Evolutionary conservation across 108 stramenopile genomes (phyloP).

Genomic region (Cylindrotheca closterium): DNA sequence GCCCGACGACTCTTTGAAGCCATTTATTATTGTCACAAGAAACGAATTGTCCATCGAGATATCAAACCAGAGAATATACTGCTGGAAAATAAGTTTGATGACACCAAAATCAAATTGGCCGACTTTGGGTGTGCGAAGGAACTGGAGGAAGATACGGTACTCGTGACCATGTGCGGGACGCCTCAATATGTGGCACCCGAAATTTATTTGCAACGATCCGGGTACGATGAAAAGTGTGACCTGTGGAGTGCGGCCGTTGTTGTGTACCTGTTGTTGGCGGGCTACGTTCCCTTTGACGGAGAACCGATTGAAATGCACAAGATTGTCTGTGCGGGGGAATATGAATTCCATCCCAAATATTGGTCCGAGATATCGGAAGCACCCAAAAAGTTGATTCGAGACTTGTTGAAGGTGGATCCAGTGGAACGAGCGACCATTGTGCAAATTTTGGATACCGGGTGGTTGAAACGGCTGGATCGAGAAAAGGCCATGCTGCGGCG

Average conservation of each 20-base stretch:
- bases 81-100: slow-evolving; percentile 45
- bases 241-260: slow-evolving; percentile 81
- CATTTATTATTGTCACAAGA: slow-evolving; percentile 54
- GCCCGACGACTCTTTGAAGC: slow-evolving; percentile 50
- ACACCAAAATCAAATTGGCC: slow-evolving; percentile 74
- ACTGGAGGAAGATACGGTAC: slow-evolving; percentile 32
- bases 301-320: slow-evolving; percentile 13
- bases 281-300: slow-evolving; percentile 49
- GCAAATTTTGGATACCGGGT: slow-evolving; percentile 29
- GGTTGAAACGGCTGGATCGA: slow-evolving; percentile 37
- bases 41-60: slow-evolving; percentile 76
- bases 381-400: slow-evolving; percentile 54
- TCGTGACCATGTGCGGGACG: slow-evolving; percentile 69
- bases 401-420: slow-evolving; percentile 52
- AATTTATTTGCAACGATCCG: slow-evolving; percentile 45
- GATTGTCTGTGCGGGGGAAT: slow-evolving; percentile 31
- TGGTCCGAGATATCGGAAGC: slow-evolving; percentile 48
- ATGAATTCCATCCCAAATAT: slow-evolving; percentile 40
- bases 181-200: slow-evolving; percentile 85
- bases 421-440: slow-evolving; percentile 22
- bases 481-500: slow-evolving; percentile 4
- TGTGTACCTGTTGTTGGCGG: slow-evolving; percentile 75
- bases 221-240: slow-evolving; percentile 70
- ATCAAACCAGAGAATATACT: slow-evolving; percentile 87
- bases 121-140: slow-evolving; percentile 91